Evolutionary conservation across 2,329 filamentous ascomycete species (phyloP).

Genomic region (Fusarium multiceps): DNA sequence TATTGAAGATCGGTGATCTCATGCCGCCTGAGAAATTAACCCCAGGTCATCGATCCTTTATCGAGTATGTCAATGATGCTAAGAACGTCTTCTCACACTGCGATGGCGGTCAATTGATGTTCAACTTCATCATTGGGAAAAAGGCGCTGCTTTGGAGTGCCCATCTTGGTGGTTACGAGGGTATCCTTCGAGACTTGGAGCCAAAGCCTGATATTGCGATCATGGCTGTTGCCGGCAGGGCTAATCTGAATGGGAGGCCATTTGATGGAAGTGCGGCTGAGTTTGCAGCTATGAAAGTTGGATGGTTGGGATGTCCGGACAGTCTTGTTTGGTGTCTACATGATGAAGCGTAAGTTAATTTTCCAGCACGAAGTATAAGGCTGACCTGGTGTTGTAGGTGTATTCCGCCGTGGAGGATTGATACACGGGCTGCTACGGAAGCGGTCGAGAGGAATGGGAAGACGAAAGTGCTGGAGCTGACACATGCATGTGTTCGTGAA

Average conservation of each 20-base stretch:
- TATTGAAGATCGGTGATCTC: background rate
- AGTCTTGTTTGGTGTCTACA: constrained; percentile 3
- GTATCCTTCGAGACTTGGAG: background rate
- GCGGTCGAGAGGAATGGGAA: background rate
- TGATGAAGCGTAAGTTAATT: constrained; percentile 4
- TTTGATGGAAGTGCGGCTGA: constrained; percentile 1
- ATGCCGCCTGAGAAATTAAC: background rate
- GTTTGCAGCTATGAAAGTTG: background rate
- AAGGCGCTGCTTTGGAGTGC: background rate
- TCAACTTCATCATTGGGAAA: background rate
- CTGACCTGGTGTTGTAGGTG: too few species aligned
- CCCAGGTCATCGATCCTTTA: background rate
- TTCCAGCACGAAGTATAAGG: too few species aligned
- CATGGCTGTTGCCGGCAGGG: background rate
- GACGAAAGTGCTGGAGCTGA: background rate
- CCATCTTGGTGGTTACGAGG: background rate
- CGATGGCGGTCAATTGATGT: background rate
- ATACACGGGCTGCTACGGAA: background rate
- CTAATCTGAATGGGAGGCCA: background rate
- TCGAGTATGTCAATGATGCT: background rate
- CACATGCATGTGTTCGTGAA: too few species aligned
- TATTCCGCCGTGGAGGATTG: background rate
- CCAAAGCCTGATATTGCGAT: constrained; percentile 3
- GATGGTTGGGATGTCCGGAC: background rate
- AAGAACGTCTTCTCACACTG: background rate